A percentile compares a stretch with the other conserved stretches of the same genome.
Conservation (phyloP, 805 yeast genomes). For the Starmerella vaccinii region DNA sequence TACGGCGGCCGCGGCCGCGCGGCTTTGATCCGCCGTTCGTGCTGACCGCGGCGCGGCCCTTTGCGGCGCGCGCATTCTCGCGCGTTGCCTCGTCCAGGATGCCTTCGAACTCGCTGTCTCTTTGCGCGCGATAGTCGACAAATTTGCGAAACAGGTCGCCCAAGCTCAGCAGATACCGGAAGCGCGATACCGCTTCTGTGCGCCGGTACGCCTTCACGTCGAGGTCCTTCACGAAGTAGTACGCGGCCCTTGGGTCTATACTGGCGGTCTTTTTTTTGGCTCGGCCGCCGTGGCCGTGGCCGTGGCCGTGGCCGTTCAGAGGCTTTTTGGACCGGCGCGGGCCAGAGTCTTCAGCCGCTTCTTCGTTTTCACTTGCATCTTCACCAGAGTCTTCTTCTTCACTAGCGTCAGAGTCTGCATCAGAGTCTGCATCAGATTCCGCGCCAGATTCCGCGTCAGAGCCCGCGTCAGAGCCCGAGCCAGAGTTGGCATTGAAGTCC, state of each 20-base stretch:
- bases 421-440: background rate
- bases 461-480: too few species aligned
- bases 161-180: conserved; percentile 64
- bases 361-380: background rate
- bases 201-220: conserved; percentile 14
- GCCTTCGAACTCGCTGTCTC: conserved; percentile 49
- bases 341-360: background rate
- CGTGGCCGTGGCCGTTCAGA: background rate
- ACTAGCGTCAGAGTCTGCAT: background rate
- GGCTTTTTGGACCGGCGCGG: background rate
- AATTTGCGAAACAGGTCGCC: conserved; percentile 82
- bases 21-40: conserved; percentile 35
- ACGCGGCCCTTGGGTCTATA: conserved; percentile 10
- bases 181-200: conserved; percentile 60
- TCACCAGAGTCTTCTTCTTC: background rate
- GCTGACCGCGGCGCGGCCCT: conserved; percentile 17
- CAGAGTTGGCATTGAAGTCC: too few species aligned
- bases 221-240: conserved; percentile 14
- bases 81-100: conserved; percentile 30
- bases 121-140: conserved; percentile 66
- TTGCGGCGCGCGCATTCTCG: conserved; percentile 10
- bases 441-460: background rate
- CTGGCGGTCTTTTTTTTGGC: background rate
- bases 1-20: conserved; percentile 20
- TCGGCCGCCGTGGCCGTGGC: background rate